Conservation (phyloP, 169 alveolate genomes). For the Eimeria brunetti region DNA sequence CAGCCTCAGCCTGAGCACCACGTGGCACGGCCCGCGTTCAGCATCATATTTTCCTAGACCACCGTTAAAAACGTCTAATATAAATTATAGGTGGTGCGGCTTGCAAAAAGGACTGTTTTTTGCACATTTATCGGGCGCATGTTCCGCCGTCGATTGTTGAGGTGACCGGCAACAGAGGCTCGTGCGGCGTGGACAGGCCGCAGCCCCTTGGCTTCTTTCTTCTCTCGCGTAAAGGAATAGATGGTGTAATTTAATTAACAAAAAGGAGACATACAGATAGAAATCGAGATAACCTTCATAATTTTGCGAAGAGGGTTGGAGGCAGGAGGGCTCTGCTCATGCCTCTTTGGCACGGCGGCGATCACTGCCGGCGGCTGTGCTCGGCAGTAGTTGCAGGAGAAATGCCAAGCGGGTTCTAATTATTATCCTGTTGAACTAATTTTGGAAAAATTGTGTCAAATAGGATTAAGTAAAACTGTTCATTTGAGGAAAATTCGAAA, state of each 20-base stretch:
- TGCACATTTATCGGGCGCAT: background rate
- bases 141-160: background rate
- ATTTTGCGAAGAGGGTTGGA: background rate
- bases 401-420: background rate
- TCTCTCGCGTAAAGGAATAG: background rate
- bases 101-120: background rate
- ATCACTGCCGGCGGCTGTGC: conserved; percentile 23
- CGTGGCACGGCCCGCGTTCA: background rate
- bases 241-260: background rate
- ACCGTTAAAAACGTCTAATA: background rate
- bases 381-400: background rate
- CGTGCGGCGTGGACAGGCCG: conserved; percentile 53
- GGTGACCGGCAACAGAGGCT: conserved; percentile 27
- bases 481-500: background rate
- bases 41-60: background rate
- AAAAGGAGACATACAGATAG: background rate
- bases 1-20: background rate
- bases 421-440: background rate
- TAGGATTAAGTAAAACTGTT: background rate
- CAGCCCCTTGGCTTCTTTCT: conserved; percentile 1
- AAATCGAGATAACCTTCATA: background rate
- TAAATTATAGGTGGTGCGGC: background rate
- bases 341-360: conserved; percentile 5
- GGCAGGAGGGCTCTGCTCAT: background rate
- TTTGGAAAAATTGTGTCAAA: background rate